Percentiles rank a stretch among this genome's conserved stretches.
phyloP scores from a whole-genome alignment of 805 yeast species.

The Lachancea thermotolerans region DNA sequence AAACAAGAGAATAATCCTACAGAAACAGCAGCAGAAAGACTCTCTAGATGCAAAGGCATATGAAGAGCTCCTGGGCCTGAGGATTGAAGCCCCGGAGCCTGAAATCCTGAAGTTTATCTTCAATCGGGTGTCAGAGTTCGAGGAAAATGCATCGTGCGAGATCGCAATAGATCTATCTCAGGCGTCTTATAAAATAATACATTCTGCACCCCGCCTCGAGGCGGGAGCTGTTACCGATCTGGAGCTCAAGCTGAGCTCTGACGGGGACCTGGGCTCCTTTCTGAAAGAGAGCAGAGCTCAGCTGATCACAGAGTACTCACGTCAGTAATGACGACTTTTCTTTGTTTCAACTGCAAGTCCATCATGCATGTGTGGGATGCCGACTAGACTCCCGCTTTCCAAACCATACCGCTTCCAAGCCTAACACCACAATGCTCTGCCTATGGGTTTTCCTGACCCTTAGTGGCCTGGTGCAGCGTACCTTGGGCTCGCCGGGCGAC shows the following conservation, averaged over 20 bases:
- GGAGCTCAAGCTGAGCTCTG: constrained; percentile 10
- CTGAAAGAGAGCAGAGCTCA: constrained; percentile 16
- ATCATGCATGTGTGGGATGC: too few relatives aligned
- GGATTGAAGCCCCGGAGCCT: constrained; percentile 43
- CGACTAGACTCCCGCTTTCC: too few relatives aligned
- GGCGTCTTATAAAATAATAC: constrained; percentile 34
- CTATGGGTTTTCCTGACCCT: background rate
- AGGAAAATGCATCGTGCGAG: constrained; percentile 37
- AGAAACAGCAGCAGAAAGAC: constrained; percentile 41
- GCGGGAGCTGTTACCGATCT: constrained; percentile 11
- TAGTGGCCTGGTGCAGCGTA: background rate
- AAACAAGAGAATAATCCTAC: constrained; percentile 32
- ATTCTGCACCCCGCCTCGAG: constrained; percentile 36
- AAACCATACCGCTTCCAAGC: too few relatives aligned
- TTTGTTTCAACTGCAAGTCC: background rate
- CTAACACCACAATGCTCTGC: too few relatives aligned
- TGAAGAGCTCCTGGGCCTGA: constrained; percentile 50
- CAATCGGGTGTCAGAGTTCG: constrained; percentile 35
- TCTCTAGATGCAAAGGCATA: constrained; percentile 45
- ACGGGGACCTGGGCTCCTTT: constrained; percentile 16
- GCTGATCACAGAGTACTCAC: constrained; percentile 6
- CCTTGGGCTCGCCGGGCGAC: constrained; percentile 53
- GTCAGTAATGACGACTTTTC: background rate
- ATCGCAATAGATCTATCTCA: constrained; percentile 42
- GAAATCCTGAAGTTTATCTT: constrained; percentile 45